Conservation (phyloP, 2,329 filamentous ascomycete genomes). For the Berkeleyomyces basicola region DNA sequence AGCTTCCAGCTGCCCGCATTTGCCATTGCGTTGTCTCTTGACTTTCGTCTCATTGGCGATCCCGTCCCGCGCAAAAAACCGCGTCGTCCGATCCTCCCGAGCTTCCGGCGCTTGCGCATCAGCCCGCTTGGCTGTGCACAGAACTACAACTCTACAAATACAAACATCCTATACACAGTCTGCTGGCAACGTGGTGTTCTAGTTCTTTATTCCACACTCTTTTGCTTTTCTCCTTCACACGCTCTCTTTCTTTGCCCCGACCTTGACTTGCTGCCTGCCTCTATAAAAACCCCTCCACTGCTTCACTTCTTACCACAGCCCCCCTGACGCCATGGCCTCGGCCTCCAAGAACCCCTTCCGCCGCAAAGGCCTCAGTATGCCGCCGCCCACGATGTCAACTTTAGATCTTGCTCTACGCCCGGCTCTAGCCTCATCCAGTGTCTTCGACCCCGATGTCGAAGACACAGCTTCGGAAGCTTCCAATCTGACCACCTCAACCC, state of each 20-base stretch:
- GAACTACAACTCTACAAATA: background rate
- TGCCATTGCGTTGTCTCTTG: background rate
- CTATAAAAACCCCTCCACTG: background rate
- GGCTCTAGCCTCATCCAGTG: background rate
- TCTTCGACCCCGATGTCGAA: constrained; percentile 10
- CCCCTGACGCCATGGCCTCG: background rate
- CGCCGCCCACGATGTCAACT: background rate
- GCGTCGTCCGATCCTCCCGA: constrained; percentile 6
- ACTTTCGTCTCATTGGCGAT: background rate
- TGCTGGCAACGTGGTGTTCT: background rate
- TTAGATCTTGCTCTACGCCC: constrained; percentile 5
- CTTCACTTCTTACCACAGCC: background rate
- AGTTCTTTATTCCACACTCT: background rate
- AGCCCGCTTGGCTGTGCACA: background rate
- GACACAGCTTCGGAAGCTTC: constrained; percentile 6
- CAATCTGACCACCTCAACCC: constrained; percentile 1
- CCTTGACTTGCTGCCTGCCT: background rate
- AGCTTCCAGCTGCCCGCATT: background rate
- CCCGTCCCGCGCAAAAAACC: background rate
- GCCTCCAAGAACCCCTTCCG: constrained; percentile 12
- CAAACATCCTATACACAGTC: background rate
- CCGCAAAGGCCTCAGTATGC: constrained; percentile 3
- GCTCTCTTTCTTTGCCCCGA: background rate
- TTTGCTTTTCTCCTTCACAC: background rate
- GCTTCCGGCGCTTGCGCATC: constrained; percentile 1